Evolutionary conservation across 305 asterid species (phyloP).

Genomic region (Solanum hybrid): DNA sequence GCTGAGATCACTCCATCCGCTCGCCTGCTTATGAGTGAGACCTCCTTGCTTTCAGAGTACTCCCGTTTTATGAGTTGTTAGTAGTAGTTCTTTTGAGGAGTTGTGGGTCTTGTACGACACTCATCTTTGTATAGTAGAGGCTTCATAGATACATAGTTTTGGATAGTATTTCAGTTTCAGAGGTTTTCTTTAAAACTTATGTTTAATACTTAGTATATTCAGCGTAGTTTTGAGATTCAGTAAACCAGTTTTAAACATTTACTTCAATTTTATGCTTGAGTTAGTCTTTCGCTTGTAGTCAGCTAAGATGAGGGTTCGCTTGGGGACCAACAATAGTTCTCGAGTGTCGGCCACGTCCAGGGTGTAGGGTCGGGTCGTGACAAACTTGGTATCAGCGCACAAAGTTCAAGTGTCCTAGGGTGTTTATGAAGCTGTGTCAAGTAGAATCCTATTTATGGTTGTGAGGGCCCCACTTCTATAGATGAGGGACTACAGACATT

Average conservation of each 20-base stretch:
- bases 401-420: neutral
- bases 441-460: neutral
- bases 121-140: neutral
- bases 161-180: neutral
- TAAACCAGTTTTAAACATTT: neutral
- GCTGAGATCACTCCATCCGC: neutral
- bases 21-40: neutral
- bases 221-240: neutral
- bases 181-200: neutral
- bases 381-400: neutral
- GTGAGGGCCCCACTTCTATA: neutral
- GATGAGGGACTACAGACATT: neutral
- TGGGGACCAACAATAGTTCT: neutral
- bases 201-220: neutral
- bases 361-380: neutral
- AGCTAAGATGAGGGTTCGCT: neutral
- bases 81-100: neutral
- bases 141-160: too few species aligned
- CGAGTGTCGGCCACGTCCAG: neutral
- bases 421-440: neutral
- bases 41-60: neutral
- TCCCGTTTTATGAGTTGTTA: neutral
- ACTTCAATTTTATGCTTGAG: neutral
- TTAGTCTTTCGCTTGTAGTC: neutral
- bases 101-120: neutral